These are phyloP conservation scores for Calonectria ilicicola DNA, from an alignment of 2,329 filamentous ascomycete genomes.

Conservation along the genomic window DNA sequence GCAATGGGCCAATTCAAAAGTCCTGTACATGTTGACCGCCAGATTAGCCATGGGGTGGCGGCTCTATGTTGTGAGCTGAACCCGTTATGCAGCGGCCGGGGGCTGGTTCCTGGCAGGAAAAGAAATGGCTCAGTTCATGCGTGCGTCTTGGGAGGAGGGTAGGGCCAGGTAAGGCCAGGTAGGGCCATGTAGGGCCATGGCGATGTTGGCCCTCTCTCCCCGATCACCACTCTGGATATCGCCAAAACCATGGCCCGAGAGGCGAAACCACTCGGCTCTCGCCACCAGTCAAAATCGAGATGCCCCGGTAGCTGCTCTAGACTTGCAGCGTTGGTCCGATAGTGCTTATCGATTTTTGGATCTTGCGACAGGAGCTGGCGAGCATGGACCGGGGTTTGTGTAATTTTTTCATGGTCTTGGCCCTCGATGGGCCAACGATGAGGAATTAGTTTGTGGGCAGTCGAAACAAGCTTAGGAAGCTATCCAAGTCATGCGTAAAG, in stretches of 20 bases:
- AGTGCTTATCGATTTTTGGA: constrained; percentile 15
- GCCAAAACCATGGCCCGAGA: background rate
- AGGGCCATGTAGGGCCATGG: background rate
- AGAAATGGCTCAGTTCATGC: background rate
- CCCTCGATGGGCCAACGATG: background rate
- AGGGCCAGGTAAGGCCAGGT: too few relatives aligned
- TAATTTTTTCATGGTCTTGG: background rate
- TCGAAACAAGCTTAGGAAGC: background rate
- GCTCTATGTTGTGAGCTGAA: background rate
- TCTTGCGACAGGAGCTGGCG: constrained; percentile 1
- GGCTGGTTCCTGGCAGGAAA: background rate
- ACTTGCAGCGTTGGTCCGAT: constrained; percentile 6
- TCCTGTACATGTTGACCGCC: background rate
- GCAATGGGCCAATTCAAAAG: background rate
- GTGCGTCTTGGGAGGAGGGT: background rate
- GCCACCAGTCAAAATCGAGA: background rate
- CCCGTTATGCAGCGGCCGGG: background rate
- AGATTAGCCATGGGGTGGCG: background rate
- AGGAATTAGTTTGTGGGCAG: background rate
- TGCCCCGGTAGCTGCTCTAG: constrained; percentile 4
- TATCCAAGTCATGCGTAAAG: background rate
- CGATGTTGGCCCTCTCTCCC: background rate
- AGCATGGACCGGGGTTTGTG: background rate
- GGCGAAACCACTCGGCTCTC: constrained; percentile 2
- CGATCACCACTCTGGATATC: background rate